Percentiles rank a stretch among this genome's conserved stretches.
phyloP scores from a whole-genome alignment of 2,329 filamentous ascomycete genomes.

The Davidsoniella neocaledoniae region DNA sequence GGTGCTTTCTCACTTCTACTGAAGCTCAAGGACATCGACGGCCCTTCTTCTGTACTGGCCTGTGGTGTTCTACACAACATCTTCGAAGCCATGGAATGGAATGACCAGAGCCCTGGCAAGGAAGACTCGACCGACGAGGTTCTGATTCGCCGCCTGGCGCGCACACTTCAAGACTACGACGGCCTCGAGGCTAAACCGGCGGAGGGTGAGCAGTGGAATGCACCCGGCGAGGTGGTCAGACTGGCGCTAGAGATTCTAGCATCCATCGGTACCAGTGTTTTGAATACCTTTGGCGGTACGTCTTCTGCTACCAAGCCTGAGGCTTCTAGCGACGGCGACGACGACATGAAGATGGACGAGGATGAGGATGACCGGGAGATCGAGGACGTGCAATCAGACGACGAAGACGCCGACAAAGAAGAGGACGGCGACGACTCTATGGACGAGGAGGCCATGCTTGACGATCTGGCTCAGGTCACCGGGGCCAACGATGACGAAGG shows the following conservation, averaged over 20 bases:
- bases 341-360: slow-evolving; percentile 18
- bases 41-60: slow-evolving; percentile 34
- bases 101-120: slow-evolving; percentile 31
- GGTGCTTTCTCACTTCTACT: slow-evolving; percentile 33
- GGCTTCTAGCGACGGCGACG: slow-evolving; percentile 20
- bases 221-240: slow-evolving; percentile 30
- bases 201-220: slow-evolving; percentile 19
- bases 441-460: slow-evolving; percentile 39
- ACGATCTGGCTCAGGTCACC: slow-evolving; percentile 49
- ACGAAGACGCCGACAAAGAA: slow-evolving; percentile 21
- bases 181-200: slow-evolving; percentile 7
- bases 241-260: slow-evolving; percentile 45
- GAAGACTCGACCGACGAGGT: slow-evolving; percentile 33
- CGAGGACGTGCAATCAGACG: slow-evolving; percentile 9
- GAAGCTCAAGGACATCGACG: slow-evolving; percentile 29
- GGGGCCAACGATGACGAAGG: slow-evolving; percentile 24
- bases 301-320: not conserved
- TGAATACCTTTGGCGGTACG: slow-evolving; percentile 27
- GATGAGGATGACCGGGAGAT: slow-evolving; percentile 21
- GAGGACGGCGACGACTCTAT: slow-evolving; percentile 34
- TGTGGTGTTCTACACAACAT: slow-evolving; percentile 48
- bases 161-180: slow-evolving; percentile 21
- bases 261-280: slow-evolving; percentile 44
- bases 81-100: slow-evolving; percentile 36
- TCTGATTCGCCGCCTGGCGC: slow-evolving; percentile 29